Evolutionary conservation across 768 basidiomycete genomes (phyloP).

Genomic region (Termitomyces sp.): DNA sequence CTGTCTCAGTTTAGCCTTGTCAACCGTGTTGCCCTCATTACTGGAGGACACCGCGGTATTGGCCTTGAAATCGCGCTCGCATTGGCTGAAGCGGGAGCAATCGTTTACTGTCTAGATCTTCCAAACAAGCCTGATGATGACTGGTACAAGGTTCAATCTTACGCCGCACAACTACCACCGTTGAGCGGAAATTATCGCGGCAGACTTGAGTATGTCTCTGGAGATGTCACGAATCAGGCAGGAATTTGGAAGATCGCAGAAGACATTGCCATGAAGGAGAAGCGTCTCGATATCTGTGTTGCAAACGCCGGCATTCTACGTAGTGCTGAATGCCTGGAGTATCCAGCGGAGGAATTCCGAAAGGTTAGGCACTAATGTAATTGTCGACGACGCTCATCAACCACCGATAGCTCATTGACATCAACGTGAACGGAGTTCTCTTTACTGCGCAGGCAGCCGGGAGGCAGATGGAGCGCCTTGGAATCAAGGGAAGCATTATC

Average conservation of each 20-base stretch:
- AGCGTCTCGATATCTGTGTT: constrained; percentile 58
- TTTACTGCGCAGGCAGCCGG: constrained; percentile 60
- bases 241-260: constrained; percentile 40
- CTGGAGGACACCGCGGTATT: constrained; percentile 53
- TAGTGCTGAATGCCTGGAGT: constrained; percentile 47
- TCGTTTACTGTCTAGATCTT: constrained; percentile 60
- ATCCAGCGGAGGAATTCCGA: constrained; percentile 48
- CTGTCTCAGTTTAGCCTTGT: constrained; percentile 34
- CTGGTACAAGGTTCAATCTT: constrained; percentile 42
- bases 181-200: constrained; percentile 20
- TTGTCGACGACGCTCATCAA: neutral
- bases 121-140: constrained; percentile 40
- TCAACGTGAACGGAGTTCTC: constrained; percentile 56
- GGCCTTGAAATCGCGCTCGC: constrained; percentile 39
- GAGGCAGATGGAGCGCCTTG: constrained; percentile 47
- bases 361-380: constrained; percentile 32
- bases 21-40: constrained; percentile 43
- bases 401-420: constrained; percentile 41
- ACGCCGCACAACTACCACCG: constrained; percentile 28
- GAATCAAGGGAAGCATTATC: constrained; percentile 48
- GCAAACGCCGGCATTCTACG: constrained; percentile 62
- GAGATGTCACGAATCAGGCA: constrained; percentile 54
- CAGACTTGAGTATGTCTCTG: constrained; percentile 41
- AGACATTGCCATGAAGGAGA: constrained; percentile 52
- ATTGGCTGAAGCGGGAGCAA: constrained; percentile 21